Evolutionary conservation across 306 rosid species (phyloP).

Genomic region (Glycyrrhiza uralensis): DNA sequence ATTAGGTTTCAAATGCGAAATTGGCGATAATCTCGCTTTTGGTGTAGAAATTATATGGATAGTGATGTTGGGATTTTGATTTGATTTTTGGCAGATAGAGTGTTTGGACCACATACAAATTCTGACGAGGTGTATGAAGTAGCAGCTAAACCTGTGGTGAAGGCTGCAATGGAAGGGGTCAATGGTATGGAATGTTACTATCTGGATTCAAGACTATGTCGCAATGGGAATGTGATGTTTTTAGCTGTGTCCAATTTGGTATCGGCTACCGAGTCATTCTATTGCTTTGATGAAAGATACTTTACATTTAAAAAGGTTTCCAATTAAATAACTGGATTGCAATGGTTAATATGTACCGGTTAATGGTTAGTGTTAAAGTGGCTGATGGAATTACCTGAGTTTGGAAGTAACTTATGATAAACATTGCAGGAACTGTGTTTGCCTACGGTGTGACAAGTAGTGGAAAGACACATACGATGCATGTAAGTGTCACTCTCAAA

Average conservation of each 20-base stretch:
- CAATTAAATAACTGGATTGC: slow-evolving; percentile 15
- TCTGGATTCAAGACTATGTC: background rate
- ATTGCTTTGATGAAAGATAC: slow-evolving; percentile 10
- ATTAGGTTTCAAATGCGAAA: background rate
- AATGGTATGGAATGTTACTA: slow-evolving; percentile 57
- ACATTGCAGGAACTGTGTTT: slow-evolving; percentile 93
- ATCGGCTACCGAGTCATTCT: background rate
- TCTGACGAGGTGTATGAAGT: slow-evolving; percentile 89
- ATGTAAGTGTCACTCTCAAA: slow-evolving; percentile 55
- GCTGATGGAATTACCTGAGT: slow-evolving; percentile 16
- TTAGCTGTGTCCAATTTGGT: background rate
- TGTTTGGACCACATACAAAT: slow-evolving; percentile 75
- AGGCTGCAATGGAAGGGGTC: slow-evolving; percentile 95
- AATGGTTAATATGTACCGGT: slow-evolving; percentile 1
- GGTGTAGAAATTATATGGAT: slow-evolving; percentile 13
- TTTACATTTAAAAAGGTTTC: slow-evolving; percentile 6
- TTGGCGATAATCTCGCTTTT: slow-evolving; percentile 16
- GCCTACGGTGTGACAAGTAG: slow-evolving; percentile 99
- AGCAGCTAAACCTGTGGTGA: slow-evolving; percentile 93
- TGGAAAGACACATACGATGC: slow-evolving; percentile 99
- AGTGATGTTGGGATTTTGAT: slow-evolving; percentile 25
- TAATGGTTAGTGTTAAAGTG: slow-evolving; percentile 22
- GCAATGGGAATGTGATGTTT: slow-evolving; percentile 10
- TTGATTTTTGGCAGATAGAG: slow-evolving; percentile 75
- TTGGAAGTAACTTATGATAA: slow-evolving; percentile 31